Conservation (phyloP, 2,329 filamentous ascomycete genomes). For the Coniella vitis region DNA sequence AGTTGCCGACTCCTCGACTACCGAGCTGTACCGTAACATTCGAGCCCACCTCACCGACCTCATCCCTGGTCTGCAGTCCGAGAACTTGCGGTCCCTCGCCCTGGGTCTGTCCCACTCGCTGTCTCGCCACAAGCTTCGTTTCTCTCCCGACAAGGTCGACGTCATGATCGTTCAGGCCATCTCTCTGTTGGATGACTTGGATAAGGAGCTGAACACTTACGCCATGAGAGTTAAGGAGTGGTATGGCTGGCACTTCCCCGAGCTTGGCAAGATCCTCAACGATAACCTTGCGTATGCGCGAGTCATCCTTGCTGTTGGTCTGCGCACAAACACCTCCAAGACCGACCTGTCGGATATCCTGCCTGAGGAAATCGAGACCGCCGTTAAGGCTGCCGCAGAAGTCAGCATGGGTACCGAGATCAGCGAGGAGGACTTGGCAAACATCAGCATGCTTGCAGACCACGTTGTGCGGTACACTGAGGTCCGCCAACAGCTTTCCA, state of each 20-base stretch:
- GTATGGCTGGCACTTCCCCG: slow-evolving; percentile 99
- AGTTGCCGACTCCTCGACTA: slow-evolving; percentile 72
- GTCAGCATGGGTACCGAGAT: slow-evolving; percentile 99
- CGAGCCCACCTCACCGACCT: slow-evolving; percentile 84
- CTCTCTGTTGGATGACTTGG: slow-evolving; percentile 85
- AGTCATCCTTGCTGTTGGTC: slow-evolving; percentile 82
- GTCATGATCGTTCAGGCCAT: slow-evolving; percentile 99
- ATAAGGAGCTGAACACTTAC: slow-evolving; percentile 98
- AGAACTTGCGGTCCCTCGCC: slow-evolving; percentile 89
- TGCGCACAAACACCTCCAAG: slow-evolving; percentile 71
- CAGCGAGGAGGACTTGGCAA: slow-evolving; percentile 82
- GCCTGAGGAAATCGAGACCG: slow-evolving; percentile 87
- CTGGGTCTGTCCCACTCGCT: slow-evolving; percentile 95
- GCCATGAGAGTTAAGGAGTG: slow-evolving; percentile 99
- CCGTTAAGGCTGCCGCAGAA: slow-evolving; percentile 90
- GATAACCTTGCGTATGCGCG: slow-evolving; percentile 93
- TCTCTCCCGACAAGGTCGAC: slow-evolving; percentile 97
- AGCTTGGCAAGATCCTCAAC: slow-evolving; percentile 93
- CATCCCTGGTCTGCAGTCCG: slow-evolving; percentile 77
- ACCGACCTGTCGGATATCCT: slow-evolving; percentile 83
- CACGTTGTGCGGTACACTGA: slow-evolving; percentile 90
- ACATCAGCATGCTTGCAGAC: slow-evolving; percentile 85
- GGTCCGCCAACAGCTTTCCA: slow-evolving; percentile 80
- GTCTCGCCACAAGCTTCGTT: slow-evolving; percentile 96
- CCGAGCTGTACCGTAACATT: slow-evolving; percentile 90